These are phyloP conservation scores for Xylariaceae sp. DNA, from an alignment of 2,329 filamentous ascomycete species.

Conservation along the genomic window DNA sequence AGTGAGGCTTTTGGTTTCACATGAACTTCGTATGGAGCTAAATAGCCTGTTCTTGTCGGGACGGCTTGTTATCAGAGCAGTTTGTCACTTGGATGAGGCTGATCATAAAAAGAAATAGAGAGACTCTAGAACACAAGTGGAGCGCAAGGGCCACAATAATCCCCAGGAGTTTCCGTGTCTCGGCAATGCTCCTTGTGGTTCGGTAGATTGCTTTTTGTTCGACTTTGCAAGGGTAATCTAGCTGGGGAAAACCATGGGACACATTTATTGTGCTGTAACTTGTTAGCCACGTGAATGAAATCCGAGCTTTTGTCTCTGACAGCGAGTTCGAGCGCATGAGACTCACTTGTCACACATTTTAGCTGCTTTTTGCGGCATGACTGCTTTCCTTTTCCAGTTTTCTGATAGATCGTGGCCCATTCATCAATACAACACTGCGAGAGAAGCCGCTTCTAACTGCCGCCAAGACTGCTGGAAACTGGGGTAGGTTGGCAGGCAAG, in stretches of 20 bases:
- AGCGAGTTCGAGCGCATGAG: conserved; percentile 6
- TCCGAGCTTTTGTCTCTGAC: conserved; percentile 7
- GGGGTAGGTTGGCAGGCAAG: conserved; percentile 10
- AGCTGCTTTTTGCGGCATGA: neutral
- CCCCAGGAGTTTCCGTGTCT: conserved; percentile 15
- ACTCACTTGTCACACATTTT: conserved; percentile 7
- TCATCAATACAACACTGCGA: conserved; percentile 12
- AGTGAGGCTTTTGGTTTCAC: too few relatives aligned
- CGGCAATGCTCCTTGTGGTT: conserved; percentile 24
- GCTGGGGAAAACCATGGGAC: conserved; percentile 4
- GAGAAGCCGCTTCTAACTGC: conserved; percentile 18
- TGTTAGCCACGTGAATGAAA: conserved; percentile 25
- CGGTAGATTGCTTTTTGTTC: conserved; percentile 24
- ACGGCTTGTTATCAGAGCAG: conserved; percentile 8
- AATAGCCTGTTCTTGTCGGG: too few relatives aligned
- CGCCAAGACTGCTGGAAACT: conserved; percentile 19
- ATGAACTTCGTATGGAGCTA: too few relatives aligned
- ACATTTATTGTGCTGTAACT: conserved; percentile 2
- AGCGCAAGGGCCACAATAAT: conserved; percentile 9
- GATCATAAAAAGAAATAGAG: conserved; percentile 26
- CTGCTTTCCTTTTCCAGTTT: conserved; percentile 8
- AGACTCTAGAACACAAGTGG: neutral
- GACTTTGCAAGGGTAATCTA: neutral
- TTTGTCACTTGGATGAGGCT: conserved; percentile 22
- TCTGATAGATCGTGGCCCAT: conserved; percentile 18